Conservation (phyloP, 1,284 basidiomycete genomes). For the Trametes hirsuta region DNA sequence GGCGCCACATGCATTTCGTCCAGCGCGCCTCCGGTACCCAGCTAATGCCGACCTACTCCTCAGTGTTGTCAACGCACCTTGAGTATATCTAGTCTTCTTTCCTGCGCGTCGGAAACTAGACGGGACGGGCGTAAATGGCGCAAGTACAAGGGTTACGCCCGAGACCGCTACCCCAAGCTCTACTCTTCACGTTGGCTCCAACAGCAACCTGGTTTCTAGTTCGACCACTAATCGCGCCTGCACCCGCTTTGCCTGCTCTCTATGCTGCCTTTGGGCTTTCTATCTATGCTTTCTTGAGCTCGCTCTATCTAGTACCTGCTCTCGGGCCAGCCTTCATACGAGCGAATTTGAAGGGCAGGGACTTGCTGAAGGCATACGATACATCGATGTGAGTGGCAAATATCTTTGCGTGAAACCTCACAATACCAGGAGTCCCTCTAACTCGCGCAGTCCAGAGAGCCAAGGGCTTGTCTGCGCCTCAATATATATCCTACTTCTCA, state of each 20-base stretch:
- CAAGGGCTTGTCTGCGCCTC: constrained; percentile 90
- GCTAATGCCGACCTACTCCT: too few species aligned
- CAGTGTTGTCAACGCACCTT: background rate
- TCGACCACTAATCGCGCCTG: constrained; percentile 68
- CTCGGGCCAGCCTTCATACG: constrained; percentile 76
- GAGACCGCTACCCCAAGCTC: constrained; percentile 51
- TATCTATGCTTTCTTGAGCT: constrained; percentile 75
- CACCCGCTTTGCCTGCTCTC: constrained; percentile 68
- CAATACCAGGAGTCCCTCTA: background rate
- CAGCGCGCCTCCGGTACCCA: too few species aligned
- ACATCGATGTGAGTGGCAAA: constrained; percentile 66
- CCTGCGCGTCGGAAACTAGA: background rate
- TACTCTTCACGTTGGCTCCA: constrained; percentile 63
- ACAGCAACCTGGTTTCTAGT: constrained; percentile 70
- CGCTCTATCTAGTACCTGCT: constrained; percentile 74
- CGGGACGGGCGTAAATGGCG: constrained; percentile 13
- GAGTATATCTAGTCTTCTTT: background rate
- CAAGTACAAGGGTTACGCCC: constrained; percentile 41
- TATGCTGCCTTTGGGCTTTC: constrained; percentile 81
- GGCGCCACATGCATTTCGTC: too few species aligned
- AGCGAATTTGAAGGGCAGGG: constrained; percentile 79
- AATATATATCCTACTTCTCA: constrained; percentile 85
- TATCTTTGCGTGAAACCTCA: too few species aligned
- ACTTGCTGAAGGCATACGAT: constrained; percentile 78
- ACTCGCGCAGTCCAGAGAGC: constrained; percentile 82